These are phyloP conservation scores for Batrachochytrium dendrobatidis DNA, from an alignment of 371 early-diverging fungal genomes.

Conservation along the genomic window DNA sequence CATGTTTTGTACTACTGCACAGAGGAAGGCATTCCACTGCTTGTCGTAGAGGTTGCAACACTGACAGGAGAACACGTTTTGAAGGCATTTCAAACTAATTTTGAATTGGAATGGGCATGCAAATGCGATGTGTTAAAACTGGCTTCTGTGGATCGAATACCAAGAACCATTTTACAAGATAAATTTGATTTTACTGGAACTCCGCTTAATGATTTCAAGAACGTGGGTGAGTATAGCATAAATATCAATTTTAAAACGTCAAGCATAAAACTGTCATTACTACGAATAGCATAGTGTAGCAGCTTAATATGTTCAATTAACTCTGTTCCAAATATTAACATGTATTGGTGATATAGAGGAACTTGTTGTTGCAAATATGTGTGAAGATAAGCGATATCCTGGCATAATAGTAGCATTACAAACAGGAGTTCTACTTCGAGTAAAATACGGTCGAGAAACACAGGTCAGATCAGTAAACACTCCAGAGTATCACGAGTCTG, in stretches of 20 bases:
- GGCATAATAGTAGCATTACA: neutral
- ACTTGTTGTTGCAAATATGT: neutral
- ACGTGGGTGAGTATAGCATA: neutral
- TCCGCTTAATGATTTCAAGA: neutral
- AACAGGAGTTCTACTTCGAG: neutral
- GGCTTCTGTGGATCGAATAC: neutral
- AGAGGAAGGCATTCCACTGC: neutral
- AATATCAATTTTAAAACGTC: too few relatives aligned
- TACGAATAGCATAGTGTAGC: too few relatives aligned
- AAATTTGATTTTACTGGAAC: neutral
- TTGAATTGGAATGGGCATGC: conserved; percentile 22
- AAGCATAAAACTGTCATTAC: too few relatives aligned
- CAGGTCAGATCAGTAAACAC: too few relatives aligned
- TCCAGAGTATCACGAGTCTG: too few relatives aligned
- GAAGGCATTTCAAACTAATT: conserved; percentile 7
- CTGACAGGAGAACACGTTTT: conserved; percentile 11
- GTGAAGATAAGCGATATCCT: neutral
- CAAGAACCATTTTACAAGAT: neutral
- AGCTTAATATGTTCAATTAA: too few relatives aligned
- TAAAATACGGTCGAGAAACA: conserved; percentile 1
- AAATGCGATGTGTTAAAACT: conserved; percentile 11
- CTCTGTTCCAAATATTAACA: too few relatives aligned
- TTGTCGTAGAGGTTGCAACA: neutral
- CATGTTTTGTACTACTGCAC: neutral
- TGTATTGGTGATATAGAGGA: conserved; percentile 1